Percentiles rank a stretch among this genome's conserved stretches.
Conservation (phyloP, 2,329 filamentous ascomycete genomes). For the Dryadomyces sulphureus region DNA sequence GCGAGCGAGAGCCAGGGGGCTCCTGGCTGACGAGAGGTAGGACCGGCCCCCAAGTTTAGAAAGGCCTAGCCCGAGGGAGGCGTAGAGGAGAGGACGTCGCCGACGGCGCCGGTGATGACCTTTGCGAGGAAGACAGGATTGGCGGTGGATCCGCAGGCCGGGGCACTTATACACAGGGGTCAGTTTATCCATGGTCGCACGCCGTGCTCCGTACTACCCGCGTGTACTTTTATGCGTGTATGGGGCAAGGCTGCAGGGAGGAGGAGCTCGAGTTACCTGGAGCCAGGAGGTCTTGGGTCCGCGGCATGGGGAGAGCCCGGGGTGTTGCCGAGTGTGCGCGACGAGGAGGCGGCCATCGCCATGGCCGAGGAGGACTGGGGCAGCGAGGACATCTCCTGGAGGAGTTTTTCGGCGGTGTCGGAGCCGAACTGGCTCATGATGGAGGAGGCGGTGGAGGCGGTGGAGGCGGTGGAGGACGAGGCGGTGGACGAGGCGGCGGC, state of each 20-base stretch:
- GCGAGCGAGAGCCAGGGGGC: too few species aligned
- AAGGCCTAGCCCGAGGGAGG: not conserved
- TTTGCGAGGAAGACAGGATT: constrained; percentile 8
- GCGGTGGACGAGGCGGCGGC: too few species aligned
- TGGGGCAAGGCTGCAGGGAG: too few species aligned
- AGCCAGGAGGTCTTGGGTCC: not conserved
- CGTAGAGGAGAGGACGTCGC: constrained; percentile 5
- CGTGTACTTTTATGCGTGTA: too few species aligned
- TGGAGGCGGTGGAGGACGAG: too few species aligned
- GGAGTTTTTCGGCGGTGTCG: constrained; percentile 3
- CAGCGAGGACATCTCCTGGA: constrained; percentile 8
- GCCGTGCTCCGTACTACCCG: too few species aligned
- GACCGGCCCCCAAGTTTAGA: too few species aligned
- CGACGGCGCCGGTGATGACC: constrained; percentile 9
- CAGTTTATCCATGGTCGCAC: too few species aligned
- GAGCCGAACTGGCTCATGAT: constrained; percentile 10
- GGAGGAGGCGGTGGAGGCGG: too few species aligned
- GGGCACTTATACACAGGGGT: not conserved
- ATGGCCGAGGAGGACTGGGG: constrained; percentile 5
- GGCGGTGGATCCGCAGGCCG: not conserved
- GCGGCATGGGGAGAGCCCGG: not conserved
- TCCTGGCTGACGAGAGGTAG: too few species aligned
- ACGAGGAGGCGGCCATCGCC: not conserved
- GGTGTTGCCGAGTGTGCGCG: not conserved
- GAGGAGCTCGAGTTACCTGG: not conserved